phyloP scores from a whole-genome alignment of 352 stramenopile genomes.

The Pythium sp. region DNA sequence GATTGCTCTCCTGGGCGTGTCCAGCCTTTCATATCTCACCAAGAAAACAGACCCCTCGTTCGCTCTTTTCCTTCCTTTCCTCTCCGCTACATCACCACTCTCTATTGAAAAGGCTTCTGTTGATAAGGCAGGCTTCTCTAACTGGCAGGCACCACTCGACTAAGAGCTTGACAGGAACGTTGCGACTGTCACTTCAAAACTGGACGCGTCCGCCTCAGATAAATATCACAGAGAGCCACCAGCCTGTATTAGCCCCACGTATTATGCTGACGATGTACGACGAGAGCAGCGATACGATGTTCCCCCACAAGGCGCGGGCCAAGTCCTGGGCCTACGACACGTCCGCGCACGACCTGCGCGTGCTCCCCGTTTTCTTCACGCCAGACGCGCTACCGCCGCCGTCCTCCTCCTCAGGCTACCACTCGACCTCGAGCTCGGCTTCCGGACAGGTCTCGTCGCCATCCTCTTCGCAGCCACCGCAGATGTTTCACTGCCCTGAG shows the following conservation, averaged over 20 bases:
- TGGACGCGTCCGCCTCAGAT: slow-evolving; percentile 11
- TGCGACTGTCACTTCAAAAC: background rate
- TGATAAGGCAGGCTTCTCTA: background rate
- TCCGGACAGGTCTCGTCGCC: background rate
- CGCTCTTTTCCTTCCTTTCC: slow-evolving; percentile 8
- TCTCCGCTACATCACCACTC: background rate
- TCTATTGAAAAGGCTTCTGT: background rate
- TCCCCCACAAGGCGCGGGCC: background rate
- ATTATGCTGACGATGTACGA: background rate
- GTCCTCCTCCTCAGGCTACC: background rate
- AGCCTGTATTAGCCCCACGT: background rate
- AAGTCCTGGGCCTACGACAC: slow-evolving; percentile 14
- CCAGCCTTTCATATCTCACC: slow-evolving; percentile 9
- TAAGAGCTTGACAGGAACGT: background rate
- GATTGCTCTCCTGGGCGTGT: background rate
- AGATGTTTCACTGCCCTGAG: slow-evolving; percentile 26
- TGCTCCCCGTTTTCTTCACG: background rate
- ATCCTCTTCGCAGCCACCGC: background rate
- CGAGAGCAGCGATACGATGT: background rate
- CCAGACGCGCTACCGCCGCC: background rate
- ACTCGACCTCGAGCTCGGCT: background rate
- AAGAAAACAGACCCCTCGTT: background rate
- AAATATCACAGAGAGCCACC: too few species aligned
- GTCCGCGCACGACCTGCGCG: background rate
- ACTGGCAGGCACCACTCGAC: background rate